Evolutionary conservation across 139 green algal genomes (phyloP), one percentile per base, ranked within the genome.

Genomic region (Haematococcus lacustris): DNA sequence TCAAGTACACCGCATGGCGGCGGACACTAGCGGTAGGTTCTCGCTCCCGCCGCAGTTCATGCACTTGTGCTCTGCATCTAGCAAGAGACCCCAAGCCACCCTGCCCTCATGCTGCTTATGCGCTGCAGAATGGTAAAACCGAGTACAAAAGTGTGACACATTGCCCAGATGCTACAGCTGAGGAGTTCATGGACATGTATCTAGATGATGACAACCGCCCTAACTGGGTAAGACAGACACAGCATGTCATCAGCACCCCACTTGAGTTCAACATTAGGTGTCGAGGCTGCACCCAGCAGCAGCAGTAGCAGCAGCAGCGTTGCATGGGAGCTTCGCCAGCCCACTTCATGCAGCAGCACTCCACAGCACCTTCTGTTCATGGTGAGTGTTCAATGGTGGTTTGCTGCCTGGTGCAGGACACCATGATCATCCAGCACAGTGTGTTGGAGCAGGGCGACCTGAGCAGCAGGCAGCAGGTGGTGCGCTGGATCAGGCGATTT

Each of bases 111-210:
- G 21, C 13, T 21, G 47, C 47, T 39, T 51, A 37, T 25, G 9
- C 5, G 3, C 3, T 70, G 75, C 72, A 89, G 82, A 79, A 78
- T 50, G 89, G 89, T 51, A 93, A 91, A 73, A 93, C 90, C 5
- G 92, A 97, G 82, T 97, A 97, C 87, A 93, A 94, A 82, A 92
- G 81, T 60, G 62, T 90, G 0, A 96, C 88, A 0, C 75, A 91
- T 5, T 71, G 76, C 47, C 71, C 82, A 4, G 75, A 96, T 71
- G 78, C 87, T 25, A 94, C 87, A 30, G 78, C 90, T 6, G 71
- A 93, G 70, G 92, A 97, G 88, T 92, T 94, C 65, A 92, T 85
- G 62, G 91, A 96, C 75, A 81, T 96, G 63, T 96, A 93, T 74
- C 74, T 96, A 47, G 88, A 95, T 68, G 90, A 96, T 64, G 71